phyloP scores from a whole-genome alignment of 805 yeast genomes.

The Wickerhamomyces bisporus region DNA sequence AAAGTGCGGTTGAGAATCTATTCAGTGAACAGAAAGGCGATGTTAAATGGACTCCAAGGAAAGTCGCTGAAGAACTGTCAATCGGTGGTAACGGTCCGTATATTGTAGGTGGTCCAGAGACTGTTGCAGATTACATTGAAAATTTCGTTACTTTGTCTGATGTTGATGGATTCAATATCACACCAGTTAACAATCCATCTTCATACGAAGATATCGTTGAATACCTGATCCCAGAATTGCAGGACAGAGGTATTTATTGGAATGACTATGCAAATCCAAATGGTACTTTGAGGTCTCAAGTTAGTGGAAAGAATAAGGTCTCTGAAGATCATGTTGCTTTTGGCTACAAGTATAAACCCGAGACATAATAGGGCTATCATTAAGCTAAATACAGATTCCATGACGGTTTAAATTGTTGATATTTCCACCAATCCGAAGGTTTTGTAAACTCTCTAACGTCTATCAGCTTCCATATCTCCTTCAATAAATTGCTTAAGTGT shows the following conservation, averaged over 20 bases:
- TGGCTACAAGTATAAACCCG: conserved; percentile 3
- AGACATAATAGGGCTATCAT: too few relatives aligned
- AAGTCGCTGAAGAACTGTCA: conserved; percentile 26
- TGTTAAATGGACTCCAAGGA: conserved; percentile 20
- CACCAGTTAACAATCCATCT: conserved; percentile 34
- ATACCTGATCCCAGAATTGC: conserved; percentile 33
- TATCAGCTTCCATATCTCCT: background rate
- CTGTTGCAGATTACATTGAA: conserved; percentile 38
- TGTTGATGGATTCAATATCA: conserved; percentile 40
- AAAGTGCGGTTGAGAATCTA: conserved; percentile 27
- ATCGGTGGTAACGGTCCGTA: conserved; percentile 29
- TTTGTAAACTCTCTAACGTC: background rate
- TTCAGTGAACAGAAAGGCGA: conserved; percentile 17
- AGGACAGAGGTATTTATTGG: conserved; percentile 32
- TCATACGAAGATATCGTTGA: conserved; percentile 37
- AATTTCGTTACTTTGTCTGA: conserved; percentile 35
- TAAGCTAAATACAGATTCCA: conserved; percentile 1
- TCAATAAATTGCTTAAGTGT: background rate
- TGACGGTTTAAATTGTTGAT: background rate
- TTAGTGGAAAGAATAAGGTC: conserved; percentile 6
- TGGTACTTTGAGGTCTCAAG: conserved; percentile 11
- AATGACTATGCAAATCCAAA: conserved; percentile 28
- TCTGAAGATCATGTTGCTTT: conserved; percentile 6
- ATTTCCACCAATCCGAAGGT: conserved; percentile 1
- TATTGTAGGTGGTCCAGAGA: conserved; percentile 30